phyloP scores from a whole-genome alignment of 495 filamentous ascomycete species.

The Stereocaulon alpinum region DNA sequence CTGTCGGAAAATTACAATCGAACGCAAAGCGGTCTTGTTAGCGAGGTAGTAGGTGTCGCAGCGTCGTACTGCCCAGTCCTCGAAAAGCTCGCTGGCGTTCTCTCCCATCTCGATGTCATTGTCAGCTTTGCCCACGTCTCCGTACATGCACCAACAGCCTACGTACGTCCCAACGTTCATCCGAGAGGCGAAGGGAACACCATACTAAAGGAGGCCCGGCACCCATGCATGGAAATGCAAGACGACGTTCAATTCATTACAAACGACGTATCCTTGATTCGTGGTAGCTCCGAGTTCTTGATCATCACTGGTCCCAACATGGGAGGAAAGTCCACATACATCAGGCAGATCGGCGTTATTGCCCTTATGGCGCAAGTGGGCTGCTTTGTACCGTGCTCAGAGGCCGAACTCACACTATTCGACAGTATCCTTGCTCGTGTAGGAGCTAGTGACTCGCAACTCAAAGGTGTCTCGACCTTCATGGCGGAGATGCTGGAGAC shows the following conservation, averaged over 20 bases:
- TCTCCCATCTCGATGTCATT: slow-evolving; percentile 95
- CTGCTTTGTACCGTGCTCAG: slow-evolving; percentile 87
- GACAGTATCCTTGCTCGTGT: slow-evolving; percentile 97
- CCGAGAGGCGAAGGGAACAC: slow-evolving; percentile 83
- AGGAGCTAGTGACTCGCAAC: slow-evolving; percentile 86
- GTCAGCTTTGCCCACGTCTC: slow-evolving; percentile 91
- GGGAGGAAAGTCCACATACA: slow-evolving; percentile 98
- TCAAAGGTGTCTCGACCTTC: slow-evolving; percentile 97
- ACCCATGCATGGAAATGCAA: slow-evolving; percentile 99
- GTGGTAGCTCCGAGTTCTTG: slow-evolving; percentile 77
- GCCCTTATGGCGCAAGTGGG: slow-evolving; percentile 96
- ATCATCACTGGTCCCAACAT: slow-evolving; percentile 99
- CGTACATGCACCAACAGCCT: slow-evolving; percentile 83
- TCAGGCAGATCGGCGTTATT: slow-evolving; percentile 94
- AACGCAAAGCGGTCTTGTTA: slow-evolving; percentile 84
- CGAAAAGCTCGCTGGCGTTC: slow-evolving; percentile 75
- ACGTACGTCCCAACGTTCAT: slow-evolving; percentile 88
- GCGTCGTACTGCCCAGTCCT: slow-evolving; percentile 91
- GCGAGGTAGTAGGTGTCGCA: slow-evolving; percentile 85
- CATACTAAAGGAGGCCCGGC: slow-evolving; percentile 81
- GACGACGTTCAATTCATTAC: slow-evolving; percentile 98
- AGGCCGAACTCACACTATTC: slow-evolving; percentile 90
- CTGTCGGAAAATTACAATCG: slow-evolving; percentile 91
- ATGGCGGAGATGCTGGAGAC: slow-evolving; percentile 99
- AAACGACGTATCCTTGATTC: slow-evolving; percentile 81